Evolutionary conservation across 1,284 basidiomycete species (phyloP).

Genomic region (Serendipita sp.): DNA sequence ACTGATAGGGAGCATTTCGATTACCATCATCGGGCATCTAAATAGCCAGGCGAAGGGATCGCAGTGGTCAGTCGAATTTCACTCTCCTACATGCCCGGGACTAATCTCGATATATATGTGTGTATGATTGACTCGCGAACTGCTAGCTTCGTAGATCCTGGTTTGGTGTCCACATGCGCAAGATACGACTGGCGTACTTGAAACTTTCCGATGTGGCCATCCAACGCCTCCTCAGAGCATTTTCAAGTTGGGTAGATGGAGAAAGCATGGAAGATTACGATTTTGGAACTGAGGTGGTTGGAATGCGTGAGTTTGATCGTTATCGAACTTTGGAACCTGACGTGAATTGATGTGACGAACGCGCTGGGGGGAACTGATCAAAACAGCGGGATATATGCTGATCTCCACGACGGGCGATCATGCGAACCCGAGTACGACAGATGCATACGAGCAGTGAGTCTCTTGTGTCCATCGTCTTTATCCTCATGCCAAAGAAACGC

Average conservation of each 20-base stretch:
- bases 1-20: no score
- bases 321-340: no score
- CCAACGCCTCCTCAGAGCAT: not conserved
- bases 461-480: not conserved
- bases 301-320: not conserved
- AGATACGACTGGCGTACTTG: not conserved
- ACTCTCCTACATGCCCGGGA: no score
- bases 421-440: not conserved
- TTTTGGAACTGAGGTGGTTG: not conserved
- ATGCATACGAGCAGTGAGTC: not conserved
- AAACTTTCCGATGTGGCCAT: not conserved
- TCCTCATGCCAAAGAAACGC: no score
- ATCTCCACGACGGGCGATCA: not conserved
- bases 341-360: not conserved
- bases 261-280: not conserved
- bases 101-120: no score
- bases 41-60: not conserved
- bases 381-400: not conserved
- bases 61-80: not conserved
- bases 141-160: not conserved
- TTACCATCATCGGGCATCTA: no score
- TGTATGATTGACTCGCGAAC: no score
- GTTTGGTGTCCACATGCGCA: not conserved
- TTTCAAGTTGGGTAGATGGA: not conserved
- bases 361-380: not conserved